phyloP scores from a whole-genome alignment of 768 basidiomycete species.

The Coprinopsis strossmayeri region DNA sequence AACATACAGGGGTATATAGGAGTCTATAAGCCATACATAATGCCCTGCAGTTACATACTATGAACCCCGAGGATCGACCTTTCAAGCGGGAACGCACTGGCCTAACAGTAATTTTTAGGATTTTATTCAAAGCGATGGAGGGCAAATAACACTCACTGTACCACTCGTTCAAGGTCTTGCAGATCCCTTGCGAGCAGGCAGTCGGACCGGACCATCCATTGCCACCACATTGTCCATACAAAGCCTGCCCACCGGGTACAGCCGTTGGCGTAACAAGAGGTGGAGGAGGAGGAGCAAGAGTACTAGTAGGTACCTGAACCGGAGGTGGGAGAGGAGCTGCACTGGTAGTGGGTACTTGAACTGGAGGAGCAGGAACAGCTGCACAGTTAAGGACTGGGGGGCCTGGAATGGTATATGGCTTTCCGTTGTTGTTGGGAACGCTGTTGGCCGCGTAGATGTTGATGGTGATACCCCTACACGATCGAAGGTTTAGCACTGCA shows the following conservation, averaged over 20 bases:
- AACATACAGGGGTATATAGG: not conserved
- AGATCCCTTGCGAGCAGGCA: constrained; percentile 5
- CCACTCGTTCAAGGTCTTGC: constrained; percentile 7
- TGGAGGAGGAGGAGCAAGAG: too few relatives aligned
- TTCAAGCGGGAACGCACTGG: not conserved
- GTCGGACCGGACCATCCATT: constrained; percentile 8
- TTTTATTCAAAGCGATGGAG: not conserved
- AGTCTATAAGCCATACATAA: too few relatives aligned
- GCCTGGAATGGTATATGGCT: constrained; percentile 10
- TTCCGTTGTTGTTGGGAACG: constrained; percentile 7
- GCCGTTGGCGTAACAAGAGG: not conserved
- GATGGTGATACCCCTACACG: constrained; percentile 7
- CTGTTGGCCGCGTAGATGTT: constrained; percentile 11
- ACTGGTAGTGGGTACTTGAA: too few relatives aligned
- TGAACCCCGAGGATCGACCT: not conserved
- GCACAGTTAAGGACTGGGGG: constrained; percentile 9
- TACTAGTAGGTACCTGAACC: not conserved
- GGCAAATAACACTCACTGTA: constrained; percentile 6
- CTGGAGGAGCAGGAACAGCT: not conserved
- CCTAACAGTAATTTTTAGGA: not conserved
- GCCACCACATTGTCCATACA: constrained; percentile 12
- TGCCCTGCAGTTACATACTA: too few relatives aligned
- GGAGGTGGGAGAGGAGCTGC: too few relatives aligned
- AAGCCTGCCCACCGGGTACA: not conserved
- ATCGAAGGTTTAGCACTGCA: constrained; percentile 25